Conservation (phyloP, 352 stramenopile species). For the Globisporangium okanoganense region DNA sequence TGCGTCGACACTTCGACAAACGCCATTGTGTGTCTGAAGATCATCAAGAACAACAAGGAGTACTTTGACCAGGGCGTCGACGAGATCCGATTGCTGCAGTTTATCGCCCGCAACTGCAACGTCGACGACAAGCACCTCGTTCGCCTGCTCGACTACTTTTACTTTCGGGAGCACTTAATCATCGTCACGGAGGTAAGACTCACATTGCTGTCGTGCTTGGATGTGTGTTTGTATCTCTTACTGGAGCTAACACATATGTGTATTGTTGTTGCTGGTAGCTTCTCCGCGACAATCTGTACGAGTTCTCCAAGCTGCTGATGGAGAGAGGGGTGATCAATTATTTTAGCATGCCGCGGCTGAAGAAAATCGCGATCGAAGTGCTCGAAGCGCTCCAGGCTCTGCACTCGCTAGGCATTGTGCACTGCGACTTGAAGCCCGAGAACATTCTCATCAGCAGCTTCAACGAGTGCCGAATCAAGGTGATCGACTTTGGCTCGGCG, state of each 20-base stretch:
- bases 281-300: constrained; percentile 97
- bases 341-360: constrained; percentile 92
- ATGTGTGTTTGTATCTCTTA: background rate
- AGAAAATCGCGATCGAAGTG: constrained; percentile 95
- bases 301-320: constrained; percentile 91
- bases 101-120: constrained; percentile 71
- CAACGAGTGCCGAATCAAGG: constrained; percentile 91
- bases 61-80: constrained; percentile 97
- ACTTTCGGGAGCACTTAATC: constrained; percentile 94
- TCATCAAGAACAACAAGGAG: constrained; percentile 99
- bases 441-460: constrained; percentile 93
- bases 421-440: constrained; percentile 99
- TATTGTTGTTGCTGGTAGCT: constrained; percentile 36
- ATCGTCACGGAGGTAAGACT: constrained; percentile 96
- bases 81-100: constrained; percentile 75
- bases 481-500: constrained; percentile 99
- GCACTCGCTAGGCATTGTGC: constrained; percentile 91
- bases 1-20: constrained; percentile 55
- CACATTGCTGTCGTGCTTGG: too few species aligned
- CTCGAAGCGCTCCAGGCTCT: constrained; percentile 88
- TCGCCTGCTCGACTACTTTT: constrained; percentile 93
- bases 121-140: constrained; percentile 93
- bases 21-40: constrained; percentile 94
- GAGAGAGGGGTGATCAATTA: constrained; percentile 87
- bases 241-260: background rate